A percentile compares a stretch with the other conserved stretches of the same genome.
Evolutionary conservation across 306 rosid species (phyloP).

Genomic region (Gynostemma pentaphyllum): DNA sequence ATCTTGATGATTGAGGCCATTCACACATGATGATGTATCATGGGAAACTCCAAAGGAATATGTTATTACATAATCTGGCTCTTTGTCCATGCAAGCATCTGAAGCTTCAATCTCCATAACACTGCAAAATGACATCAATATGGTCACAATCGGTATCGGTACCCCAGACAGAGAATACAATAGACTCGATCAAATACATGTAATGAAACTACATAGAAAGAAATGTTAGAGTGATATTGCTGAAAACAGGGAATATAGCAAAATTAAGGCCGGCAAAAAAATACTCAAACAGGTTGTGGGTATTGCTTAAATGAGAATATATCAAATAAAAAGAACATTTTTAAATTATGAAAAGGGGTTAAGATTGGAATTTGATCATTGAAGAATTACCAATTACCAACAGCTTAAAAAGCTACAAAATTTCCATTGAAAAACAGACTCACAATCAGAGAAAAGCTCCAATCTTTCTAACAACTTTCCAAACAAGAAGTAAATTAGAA

Average conservation of each 20-base stretch:
- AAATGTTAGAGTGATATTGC: background rate
- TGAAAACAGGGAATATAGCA: background rate
- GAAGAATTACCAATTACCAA: background rate
- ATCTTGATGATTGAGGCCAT: constrained; percentile 26
- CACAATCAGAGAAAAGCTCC: background rate
- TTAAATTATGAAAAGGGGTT: background rate
- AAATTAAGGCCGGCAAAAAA: background rate
- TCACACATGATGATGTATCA: constrained; percentile 40
- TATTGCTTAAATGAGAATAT: background rate
- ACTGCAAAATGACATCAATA: constrained; percentile 22
- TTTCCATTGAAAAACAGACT: background rate
- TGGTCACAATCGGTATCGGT: background rate
- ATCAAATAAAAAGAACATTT: background rate
- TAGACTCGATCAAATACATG: background rate
- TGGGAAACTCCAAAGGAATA: constrained; percentile 48
- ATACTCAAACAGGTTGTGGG: background rate
- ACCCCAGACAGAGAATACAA: background rate
- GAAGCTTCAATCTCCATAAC: constrained; percentile 69
- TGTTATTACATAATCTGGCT: constrained; percentile 56
- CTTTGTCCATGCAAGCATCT: constrained; percentile 79
- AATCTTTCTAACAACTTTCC: background rate
- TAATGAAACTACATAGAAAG: background rate
- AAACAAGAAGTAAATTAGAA: background rate
- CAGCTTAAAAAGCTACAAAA: background rate
- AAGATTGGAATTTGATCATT: background rate